phyloP scores from a whole-genome alignment of 305 asterid species.

The Rubia balearica region DNA sequence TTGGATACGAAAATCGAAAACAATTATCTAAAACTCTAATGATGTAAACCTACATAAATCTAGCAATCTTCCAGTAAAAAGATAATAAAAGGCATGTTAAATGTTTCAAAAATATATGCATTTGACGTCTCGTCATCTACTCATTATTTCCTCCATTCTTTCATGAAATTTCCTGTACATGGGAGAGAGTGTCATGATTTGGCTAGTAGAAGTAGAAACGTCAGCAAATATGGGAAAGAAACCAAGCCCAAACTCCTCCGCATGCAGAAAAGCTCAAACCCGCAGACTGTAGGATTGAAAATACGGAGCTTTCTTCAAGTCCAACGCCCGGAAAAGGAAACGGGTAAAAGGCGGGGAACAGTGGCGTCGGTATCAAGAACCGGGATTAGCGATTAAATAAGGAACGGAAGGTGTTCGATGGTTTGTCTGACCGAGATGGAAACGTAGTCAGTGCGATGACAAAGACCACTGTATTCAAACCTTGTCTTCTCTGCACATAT shows the following conservation, averaged over 20 bases:
- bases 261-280: background rate
- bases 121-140: no score
- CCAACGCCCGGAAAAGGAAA: background rate
- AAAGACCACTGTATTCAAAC: slow-evolving; percentile 12
- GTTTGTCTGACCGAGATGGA: background rate
- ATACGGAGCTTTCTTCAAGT: no score
- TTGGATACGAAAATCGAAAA: no score
- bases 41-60: no score
- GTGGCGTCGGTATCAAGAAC: background rate
- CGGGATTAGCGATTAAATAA: background rate
- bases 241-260: background rate
- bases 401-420: background rate
- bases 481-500: slow-evolving; percentile 23
- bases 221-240: background rate
- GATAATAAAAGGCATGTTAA: no score
- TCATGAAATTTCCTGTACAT: no score
- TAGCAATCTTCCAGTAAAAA: no score
- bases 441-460: slow-evolving; percentile 9
- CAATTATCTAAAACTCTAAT: no score
- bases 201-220: background rate
- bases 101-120: no score
- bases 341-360: background rate
- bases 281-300: background rate
- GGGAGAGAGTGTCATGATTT: no score
- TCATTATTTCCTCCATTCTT: no score